phyloP scores from a whole-genome alignment of 768 basidiomycete genomes.

The Leccinum obscurum region DNA sequence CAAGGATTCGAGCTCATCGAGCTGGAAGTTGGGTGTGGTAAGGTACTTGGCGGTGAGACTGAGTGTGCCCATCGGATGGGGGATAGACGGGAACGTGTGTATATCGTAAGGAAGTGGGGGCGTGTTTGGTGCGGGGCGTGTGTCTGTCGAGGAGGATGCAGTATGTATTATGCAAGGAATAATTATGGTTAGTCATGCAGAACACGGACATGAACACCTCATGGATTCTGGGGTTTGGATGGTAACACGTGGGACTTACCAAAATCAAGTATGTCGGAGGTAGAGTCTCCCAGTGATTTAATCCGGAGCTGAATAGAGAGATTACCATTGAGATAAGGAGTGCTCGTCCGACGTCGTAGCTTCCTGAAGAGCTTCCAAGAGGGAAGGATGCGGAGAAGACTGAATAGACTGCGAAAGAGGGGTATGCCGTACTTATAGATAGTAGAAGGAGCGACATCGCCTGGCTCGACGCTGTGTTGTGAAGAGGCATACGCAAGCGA shows the following conservation, averaged over 20 bases:
- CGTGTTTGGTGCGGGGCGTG: slow-evolving; percentile 39
- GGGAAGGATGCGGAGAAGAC: slow-evolving; percentile 70
- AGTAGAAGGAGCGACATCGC: slow-evolving; percentile 65
- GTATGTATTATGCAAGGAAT: slow-evolving; percentile 8
- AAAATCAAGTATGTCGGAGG: slow-evolving; percentile 35
- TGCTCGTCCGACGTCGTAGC: slow-evolving; percentile 44
- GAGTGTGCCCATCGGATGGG: slow-evolving; percentile 68
- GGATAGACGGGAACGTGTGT: slow-evolving; percentile 64
- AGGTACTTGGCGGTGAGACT: slow-evolving; percentile 65
- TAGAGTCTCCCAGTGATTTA: slow-evolving; percentile 34
- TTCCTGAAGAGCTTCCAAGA: slow-evolving; percentile 73
- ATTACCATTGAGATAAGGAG: slow-evolving; percentile 40
- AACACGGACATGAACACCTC: slow-evolving; percentile 34
- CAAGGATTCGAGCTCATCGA: slow-evolving; percentile 76
- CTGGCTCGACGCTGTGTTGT: slow-evolving; percentile 26
- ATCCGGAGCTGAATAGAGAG: slow-evolving; percentile 52
- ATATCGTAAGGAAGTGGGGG: slow-evolving; percentile 48
- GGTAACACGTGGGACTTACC: slow-evolving; percentile 35
- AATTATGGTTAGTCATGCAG: slow-evolving; percentile 11
- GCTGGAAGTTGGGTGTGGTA: slow-evolving; percentile 62
- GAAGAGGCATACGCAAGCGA: slow-evolving; percentile 21
- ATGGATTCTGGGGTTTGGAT: slow-evolving; percentile 27
- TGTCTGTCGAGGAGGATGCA: slow-evolving; percentile 31
- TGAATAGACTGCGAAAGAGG: slow-evolving; percentile 72
- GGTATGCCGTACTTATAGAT: slow-evolving; percentile 87